These are phyloP conservation scores for Microascus cirrosus DNA, from an alignment of 2,329 filamentous ascomycete genomes.

Conservation along the genomic window DNA sequence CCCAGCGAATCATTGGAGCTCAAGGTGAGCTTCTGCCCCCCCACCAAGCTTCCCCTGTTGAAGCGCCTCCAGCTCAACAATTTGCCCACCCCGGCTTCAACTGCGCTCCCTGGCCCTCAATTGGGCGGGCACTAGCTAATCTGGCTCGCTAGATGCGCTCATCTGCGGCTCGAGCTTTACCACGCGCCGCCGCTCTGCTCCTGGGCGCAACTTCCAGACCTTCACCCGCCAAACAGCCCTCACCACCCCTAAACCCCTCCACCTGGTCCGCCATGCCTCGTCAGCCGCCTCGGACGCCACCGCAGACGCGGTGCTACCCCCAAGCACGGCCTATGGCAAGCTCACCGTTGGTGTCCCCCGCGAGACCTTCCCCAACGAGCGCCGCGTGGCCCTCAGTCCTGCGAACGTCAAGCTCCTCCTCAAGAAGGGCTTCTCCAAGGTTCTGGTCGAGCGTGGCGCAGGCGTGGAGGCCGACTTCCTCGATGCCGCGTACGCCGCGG, in stretches of 20 bases:
- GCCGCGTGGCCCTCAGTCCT: constrained; percentile 74
- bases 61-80: background rate
- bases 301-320: constrained; percentile 16
- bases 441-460: constrained; percentile 74
- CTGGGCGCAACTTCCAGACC: constrained; percentile 1
- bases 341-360: constrained; percentile 70
- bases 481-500: constrained; percentile 65
- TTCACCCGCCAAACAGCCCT: constrained; percentile 1
- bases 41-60: background rate
- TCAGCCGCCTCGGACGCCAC: background rate
- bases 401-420: constrained; percentile 71
- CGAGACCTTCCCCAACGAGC: constrained; percentile 69
- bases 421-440: constrained; percentile 72
- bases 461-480: constrained; percentile 66
- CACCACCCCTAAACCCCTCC: background rate
- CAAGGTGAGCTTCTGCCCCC: constrained; percentile 1
- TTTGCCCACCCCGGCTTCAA: background rate
- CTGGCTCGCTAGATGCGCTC: background rate
- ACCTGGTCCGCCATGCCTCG: constrained; percentile 5
- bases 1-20: background rate
- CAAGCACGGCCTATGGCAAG: constrained; percentile 53
- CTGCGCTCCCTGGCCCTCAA: background rate
- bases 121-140: background rate
- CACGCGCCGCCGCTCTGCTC: constrained; percentile 1
- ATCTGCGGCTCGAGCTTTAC: background rate